Conservation (phyloP, 352 stramenopile species). For the Elongisporangium anandrum region DNA sequence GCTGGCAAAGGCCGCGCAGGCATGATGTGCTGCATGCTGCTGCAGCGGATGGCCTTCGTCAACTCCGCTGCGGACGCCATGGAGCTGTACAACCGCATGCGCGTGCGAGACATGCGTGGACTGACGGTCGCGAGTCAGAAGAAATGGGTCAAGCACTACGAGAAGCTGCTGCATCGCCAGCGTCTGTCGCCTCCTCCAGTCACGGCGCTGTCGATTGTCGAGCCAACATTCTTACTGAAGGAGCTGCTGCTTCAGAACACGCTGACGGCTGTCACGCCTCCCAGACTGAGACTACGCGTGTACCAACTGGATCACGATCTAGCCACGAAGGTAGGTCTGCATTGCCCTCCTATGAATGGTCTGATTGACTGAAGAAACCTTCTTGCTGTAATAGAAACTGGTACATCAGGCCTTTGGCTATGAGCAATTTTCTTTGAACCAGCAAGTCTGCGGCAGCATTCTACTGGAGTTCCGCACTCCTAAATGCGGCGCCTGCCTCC, state of each 20-base stretch:
- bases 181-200: conserved; percentile 1
- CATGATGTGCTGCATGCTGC: conserved; percentile 79
- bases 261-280: conserved; percentile 25
- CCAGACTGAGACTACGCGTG: conserved; percentile 45
- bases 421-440: conserved; percentile 42
- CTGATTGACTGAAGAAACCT: background rate
- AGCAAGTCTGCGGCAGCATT: conserved; percentile 44
- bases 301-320: conserved; percentile 23
- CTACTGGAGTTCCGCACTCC: conserved; percentile 54
- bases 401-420: conserved; percentile 46
- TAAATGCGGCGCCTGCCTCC: conserved; percentile 28
- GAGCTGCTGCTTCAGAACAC: conserved; percentile 39
- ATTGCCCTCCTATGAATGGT: background rate
- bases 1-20: conserved; percentile 67
- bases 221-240: conserved; percentile 25
- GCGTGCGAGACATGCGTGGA: conserved; percentile 47
- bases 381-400: conserved; percentile 11
- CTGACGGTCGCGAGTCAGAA: conserved; percentile 65
- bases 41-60: conserved; percentile 56
- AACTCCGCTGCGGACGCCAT: conserved; percentile 42
- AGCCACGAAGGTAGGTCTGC: conserved; percentile 16
- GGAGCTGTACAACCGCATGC: conserved; percentile 61
- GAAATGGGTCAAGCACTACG: conserved; percentile 73
- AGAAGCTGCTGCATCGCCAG: conserved; percentile 14
- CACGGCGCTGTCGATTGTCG: conserved; percentile 4